phyloP scores from a whole-genome alignment of 2,329 filamentous ascomycete genomes.

The Pseudonectria foliicola region DNA sequence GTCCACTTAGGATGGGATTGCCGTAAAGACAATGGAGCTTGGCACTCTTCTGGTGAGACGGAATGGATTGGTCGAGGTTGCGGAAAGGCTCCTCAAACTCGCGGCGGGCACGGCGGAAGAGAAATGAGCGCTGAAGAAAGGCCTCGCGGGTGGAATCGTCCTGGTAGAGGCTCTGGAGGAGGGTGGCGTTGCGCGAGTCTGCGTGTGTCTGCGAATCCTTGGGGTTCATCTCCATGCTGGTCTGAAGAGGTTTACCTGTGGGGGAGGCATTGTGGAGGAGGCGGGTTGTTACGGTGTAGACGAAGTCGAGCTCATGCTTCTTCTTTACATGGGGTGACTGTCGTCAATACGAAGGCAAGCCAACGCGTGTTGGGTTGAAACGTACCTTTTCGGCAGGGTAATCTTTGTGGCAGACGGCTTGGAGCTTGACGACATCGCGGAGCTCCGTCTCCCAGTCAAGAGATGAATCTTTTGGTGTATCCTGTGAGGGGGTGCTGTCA shows the following conservation, averaged over 20 bases:
- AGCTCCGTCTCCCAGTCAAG: slow-evolving; percentile 38
- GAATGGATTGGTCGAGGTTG: slow-evolving; percentile 13
- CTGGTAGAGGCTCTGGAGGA: slow-evolving; percentile 40
- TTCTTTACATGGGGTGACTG: slow-evolving; percentile 11
- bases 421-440: slow-evolving; percentile 36
- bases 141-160: slow-evolving; percentile 45
- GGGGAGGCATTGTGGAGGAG: slow-evolving; percentile 39
- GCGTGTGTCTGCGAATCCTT: slow-evolving; percentile 29
- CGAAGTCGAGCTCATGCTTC: slow-evolving; percentile 40
- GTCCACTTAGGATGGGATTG: slow-evolving; percentile 42
- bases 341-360: not conserved
- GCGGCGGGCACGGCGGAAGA: slow-evolving; percentile 52
- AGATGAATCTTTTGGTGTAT: slow-evolving; percentile 25
- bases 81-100: slow-evolving; percentile 24
- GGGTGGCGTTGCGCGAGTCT: slow-evolving; percentile 39
- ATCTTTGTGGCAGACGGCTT: slow-evolving; percentile 32
- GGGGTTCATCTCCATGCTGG: too few species aligned
- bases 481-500: slow-evolving; percentile 17
- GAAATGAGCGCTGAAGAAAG: slow-evolving; percentile 57
- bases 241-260: slow-evolving; percentile 19
- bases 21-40: slow-evolving; percentile 66
- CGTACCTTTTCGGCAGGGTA: slow-evolving; percentile 34
- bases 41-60: slow-evolving; percentile 55
- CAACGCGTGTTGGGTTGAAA: slow-evolving; percentile 2
- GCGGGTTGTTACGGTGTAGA: slow-evolving; percentile 37